Conservation (phyloP, 106 monocot species). For the Narthecium ossifragum region DNA sequence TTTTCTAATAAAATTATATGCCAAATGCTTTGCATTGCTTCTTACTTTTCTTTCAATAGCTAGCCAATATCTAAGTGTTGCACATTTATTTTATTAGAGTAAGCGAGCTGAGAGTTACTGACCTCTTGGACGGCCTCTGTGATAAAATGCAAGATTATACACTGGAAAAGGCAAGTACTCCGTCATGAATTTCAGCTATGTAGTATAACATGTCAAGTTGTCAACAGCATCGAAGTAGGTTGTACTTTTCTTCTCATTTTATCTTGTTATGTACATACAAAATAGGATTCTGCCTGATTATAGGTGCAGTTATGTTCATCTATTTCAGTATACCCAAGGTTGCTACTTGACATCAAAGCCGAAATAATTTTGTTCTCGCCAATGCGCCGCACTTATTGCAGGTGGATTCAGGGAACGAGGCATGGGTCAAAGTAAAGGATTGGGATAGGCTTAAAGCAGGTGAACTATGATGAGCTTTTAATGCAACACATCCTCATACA, state of each 20-base stretch:
- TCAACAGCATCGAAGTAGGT: too few relatives aligned
- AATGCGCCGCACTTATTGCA: slow-evolving; percentile 19
- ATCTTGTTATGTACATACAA: background rate
- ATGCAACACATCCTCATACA: too few relatives aligned
- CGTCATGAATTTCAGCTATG: background rate
- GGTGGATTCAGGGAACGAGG: slow-evolving; percentile 39
- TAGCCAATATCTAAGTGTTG: too few relatives aligned
- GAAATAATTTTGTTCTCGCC: background rate
- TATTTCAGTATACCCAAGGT: too few relatives aligned
- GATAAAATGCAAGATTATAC: slow-evolving; percentile 93
- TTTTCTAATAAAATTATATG: too few relatives aligned
- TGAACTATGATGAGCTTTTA: slow-evolving; percentile 5
- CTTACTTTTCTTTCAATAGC: too few relatives aligned
- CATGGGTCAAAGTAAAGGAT: slow-evolving; percentile 55
- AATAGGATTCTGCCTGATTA: background rate
- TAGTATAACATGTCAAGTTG: too few relatives aligned
- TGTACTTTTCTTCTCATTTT: background rate
- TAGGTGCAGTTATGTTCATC: background rate
- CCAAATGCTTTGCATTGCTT: too few relatives aligned
- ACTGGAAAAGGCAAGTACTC: slow-evolving; percentile 42
- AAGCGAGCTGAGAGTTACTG: slow-evolving; percentile 74
- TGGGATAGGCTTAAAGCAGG: slow-evolving; percentile 49
- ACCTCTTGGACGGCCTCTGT: slow-evolving; percentile 91
- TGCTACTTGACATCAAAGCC: too few relatives aligned
- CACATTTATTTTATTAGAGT: slow-evolving; percentile 46